These are phyloP conservation scores for Calocybe gambosa DNA, from an alignment of 1,284 basidiomycete genomes.

Conservation along the genomic window DNA sequence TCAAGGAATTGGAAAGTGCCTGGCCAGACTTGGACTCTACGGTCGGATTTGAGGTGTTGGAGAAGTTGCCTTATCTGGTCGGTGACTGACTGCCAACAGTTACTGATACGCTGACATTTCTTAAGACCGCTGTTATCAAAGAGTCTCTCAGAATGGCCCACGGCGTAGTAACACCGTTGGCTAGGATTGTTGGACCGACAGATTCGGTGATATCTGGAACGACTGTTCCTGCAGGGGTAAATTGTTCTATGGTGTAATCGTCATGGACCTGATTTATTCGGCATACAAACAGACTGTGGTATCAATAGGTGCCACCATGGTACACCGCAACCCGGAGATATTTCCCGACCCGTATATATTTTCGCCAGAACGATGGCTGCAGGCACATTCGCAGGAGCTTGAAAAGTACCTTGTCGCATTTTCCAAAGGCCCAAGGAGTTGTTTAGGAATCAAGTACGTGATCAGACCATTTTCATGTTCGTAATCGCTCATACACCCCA, in stretches of 20 bases:
- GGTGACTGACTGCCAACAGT: constrained; percentile 25
- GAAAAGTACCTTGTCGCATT: constrained; percentile 32
- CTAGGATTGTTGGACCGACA: constrained; percentile 25
- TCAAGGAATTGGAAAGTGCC: constrained; percentile 18
- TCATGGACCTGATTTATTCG: background rate
- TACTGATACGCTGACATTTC: background rate
- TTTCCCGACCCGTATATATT: constrained; percentile 32
- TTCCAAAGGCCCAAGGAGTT: constrained; percentile 31
- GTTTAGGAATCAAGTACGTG: constrained; percentile 32
- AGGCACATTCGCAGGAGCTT: constrained; percentile 22
- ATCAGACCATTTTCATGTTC: background rate
- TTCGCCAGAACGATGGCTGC: constrained; percentile 32
- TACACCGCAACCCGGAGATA: constrained; percentile 26
- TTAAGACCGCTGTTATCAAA: constrained; percentile 25
- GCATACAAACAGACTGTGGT: constrained; percentile 24
- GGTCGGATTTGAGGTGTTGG: constrained; percentile 19
- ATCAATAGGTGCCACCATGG: constrained; percentile 26
- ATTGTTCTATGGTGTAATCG: constrained; percentile 6
- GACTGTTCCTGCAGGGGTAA: constrained; percentile 25
- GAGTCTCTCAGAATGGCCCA: constrained; percentile 32
- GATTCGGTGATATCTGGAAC: constrained; percentile 22
- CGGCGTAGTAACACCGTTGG: constrained; percentile 28
- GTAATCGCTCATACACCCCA: background rate
- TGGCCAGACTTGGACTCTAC: constrained; percentile 20
- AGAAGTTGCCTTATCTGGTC: constrained; percentile 27